Percentiles rank a stretch among this genome's conserved stretches.
Evolutionary conservation across 2,329 filamentous ascomycete genomes (phyloP).

Genomic region (Cordyceps pruinosa): DNA sequence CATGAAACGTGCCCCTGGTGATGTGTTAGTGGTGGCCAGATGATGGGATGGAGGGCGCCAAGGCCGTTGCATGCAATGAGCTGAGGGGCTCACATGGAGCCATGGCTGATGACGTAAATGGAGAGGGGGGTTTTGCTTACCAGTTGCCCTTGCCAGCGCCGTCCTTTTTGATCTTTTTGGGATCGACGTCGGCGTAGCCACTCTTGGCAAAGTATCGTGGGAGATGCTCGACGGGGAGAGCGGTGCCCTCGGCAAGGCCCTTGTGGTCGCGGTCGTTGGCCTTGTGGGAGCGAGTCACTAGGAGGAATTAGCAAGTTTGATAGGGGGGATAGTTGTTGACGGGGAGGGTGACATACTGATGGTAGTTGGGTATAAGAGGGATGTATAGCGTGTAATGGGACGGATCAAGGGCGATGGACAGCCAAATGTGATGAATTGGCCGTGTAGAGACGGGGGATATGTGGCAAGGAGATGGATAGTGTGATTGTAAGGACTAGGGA

Average conservation of each 20-base stretch:
- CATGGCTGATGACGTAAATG: conserved; percentile 8
- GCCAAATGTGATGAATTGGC: background rate
- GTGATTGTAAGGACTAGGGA: background rate
- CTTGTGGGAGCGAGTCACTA: conserved; percentile 98
- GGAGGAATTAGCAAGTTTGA: background rate
- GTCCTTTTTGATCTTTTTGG: conserved; percentile 95
- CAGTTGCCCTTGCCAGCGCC: conserved; percentile 90
- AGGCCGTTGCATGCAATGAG: background rate
- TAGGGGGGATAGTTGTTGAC: background rate
- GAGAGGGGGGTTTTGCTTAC: conserved; percentile 45
- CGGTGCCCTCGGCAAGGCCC: conserved; percentile 67
- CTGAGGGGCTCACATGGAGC: background rate
- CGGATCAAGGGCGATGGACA: background rate
- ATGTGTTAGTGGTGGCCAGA: conserved; percentile 15
- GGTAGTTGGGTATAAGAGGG: background rate
- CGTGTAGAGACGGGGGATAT: background rate
- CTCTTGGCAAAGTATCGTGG: conserved; percentile 92
- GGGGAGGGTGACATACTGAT: background rate
- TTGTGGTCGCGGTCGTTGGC: conserved; percentile 87
- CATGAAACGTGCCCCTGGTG: conserved; percentile 70
- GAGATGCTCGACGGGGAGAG: conserved; percentile 61
- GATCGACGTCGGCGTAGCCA: conserved; percentile 73
- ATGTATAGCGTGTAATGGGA: background rate
- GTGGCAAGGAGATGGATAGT: background rate
- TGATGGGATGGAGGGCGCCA: background rate